These are phyloP conservation scores for Craspedostauros australis DNA, from an alignment of 108 stramenopile species.

Conservation along the genomic window DNA sequence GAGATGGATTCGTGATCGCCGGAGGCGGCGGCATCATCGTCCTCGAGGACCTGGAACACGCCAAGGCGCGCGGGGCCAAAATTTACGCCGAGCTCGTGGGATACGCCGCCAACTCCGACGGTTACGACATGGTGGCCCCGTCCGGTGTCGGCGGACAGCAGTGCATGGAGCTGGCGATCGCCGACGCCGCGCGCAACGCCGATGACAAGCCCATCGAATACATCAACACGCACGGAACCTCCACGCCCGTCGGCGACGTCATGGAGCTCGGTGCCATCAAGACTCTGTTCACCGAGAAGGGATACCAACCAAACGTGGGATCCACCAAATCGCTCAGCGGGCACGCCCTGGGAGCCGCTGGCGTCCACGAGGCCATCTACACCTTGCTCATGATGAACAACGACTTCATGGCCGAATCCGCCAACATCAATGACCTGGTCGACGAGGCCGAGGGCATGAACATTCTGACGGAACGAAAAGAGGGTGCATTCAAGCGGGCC, in stretches of 20 bases:
- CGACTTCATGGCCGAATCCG: conserved; percentile 92
- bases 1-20: conserved; percentile 99
- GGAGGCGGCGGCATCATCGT: conserved; percentile 96
- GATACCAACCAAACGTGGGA: conserved; percentile 88
- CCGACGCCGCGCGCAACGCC: conserved; percentile 52
- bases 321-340: conserved; percentile 96
- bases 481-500: conserved; percentile 84
- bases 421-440: conserved; percentile 81
- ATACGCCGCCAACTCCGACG: conserved; percentile 97
- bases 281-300: conserved; percentile 72
- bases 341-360: conserved; percentile 97
- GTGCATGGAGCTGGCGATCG: conserved; percentile 93
- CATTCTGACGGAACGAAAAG: conserved; percentile 82
- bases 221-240: conserved; percentile 98
- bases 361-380: conserved; percentile 96
- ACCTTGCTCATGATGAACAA: conserved; percentile 93
- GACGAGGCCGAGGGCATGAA: conserved; percentile 93
- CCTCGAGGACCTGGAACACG: conserved; percentile 95
- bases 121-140: conserved; percentile 98
- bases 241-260: conserved; percentile 96
- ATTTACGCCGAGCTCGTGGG: conserved; percentile 95
- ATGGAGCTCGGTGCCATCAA: conserved; percentile 92
- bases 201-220: conserved; percentile 85
- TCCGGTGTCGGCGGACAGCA: conserved; percentile 90
- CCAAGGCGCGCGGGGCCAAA: conserved; percentile 93